A percentile compares a stretch with the other conserved stretches of the same genome.
These are phyloP conservation scores for Sclerotinia borealis DNA, from an alignment of 2,329 filamentous ascomycete species.

Conservation along the genomic window DNA sequence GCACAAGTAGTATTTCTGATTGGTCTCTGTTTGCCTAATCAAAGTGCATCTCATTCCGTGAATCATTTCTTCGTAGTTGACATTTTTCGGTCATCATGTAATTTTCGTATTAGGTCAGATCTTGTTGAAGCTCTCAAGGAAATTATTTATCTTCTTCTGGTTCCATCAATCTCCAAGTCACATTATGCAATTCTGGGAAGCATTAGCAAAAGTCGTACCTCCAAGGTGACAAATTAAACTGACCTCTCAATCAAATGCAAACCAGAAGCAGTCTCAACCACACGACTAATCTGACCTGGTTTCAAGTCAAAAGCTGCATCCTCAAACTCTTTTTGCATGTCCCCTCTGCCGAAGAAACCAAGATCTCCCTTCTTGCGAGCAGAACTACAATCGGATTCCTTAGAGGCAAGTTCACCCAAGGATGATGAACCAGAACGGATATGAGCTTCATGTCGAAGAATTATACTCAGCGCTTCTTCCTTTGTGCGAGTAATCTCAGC, in stretches of 20 bases:
- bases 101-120: not conserved
- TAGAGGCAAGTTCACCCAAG: slow-evolving; percentile 77
- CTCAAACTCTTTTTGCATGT: slow-evolving; percentile 99
- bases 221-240: not conserved
- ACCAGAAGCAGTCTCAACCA: slow-evolving; percentile 90
- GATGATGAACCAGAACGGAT: slow-evolving; percentile 65
- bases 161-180: not conserved
- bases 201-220: not conserved
- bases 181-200: slow-evolving; percentile 8
- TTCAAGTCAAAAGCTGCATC: slow-evolving; percentile 88
- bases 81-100: not conserved
- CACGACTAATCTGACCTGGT: slow-evolving; percentile 75
- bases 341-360: slow-evolving; percentile 87
- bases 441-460: slow-evolving; percentile 66
- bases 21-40: not conserved
- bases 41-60: not conserved
- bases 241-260: slow-evolving; percentile 94
- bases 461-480: slow-evolving; percentile 75
- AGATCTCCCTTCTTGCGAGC: slow-evolving; percentile 90
- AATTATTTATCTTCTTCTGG: not conserved
- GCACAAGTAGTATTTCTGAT: not conserved
- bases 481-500: slow-evolving; percentile 81
- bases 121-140: not conserved
- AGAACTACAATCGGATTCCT: slow-evolving; percentile 93
- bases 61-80: not conserved